Base-by-base conservation (phyloP, 495 filamentous ascomycete species). In the Aspergillus sclerotioniger region DNA sequence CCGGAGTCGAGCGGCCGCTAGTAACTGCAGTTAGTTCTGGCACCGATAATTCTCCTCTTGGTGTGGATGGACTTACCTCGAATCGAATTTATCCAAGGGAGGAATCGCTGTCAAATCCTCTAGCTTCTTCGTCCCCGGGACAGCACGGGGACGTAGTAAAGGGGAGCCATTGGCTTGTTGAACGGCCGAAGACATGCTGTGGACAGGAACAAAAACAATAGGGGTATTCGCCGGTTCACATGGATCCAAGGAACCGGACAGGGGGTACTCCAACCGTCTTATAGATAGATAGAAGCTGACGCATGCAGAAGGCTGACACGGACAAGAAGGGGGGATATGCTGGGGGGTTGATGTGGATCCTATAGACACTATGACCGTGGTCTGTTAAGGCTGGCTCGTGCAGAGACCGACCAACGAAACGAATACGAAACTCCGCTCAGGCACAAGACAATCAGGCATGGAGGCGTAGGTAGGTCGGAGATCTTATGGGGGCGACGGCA, bases 1-100 rank as follows among this genome's bases (percentile, higher is more conserved):
- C 71, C 10, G 93, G 93, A 31, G 94, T 97, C n/a, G 90, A 90
- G 51, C 83, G 84, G 60, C 91, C 92, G 74, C 92, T 97, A 60
- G 32, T 48, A 62, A 55, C 53, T 32, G 16, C 20, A 16, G 15
- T 54, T 28, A 46, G 35, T 29, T 3, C 12, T 31, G 53, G 41
- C 29, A 25, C 21, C 3, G 39, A 9, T 54, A 13, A 13, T 10
- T 9, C 8, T 49, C 17, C 35, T 12, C 17, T n/a, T n/a, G n/a
- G n/a, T 9, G 5, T 20, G 13, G 17, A 20, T 15, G 10, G 31
- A 17, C 58, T 9, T 59, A 75, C 74, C 74, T 77, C 21, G 63
- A 60, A 25, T 75, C 71, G 19, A 64, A 39, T 54, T 68, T 71
- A 3, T 71, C 70, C 19, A 66, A 46, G 17, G 62, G 63, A 55